Percentiles rank a stretch among this genome's conserved stretches.
These are phyloP conservation scores for Ogataea nakhonphanomensis DNA, from an alignment of 805 yeast species.

Conservation along the genomic window DNA sequence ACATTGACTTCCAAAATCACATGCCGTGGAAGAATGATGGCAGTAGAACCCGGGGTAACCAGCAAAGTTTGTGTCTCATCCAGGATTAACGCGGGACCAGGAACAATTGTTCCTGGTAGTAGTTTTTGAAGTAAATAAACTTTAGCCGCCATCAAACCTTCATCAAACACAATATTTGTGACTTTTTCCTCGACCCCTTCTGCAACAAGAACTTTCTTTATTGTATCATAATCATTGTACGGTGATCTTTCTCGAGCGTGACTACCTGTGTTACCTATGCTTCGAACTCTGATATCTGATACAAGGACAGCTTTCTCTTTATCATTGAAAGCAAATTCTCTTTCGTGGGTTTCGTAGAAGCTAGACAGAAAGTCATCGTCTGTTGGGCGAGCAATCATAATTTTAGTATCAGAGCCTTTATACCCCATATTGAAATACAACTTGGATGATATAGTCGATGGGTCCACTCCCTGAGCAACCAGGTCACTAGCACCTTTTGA, in stretches of 20 bases:
- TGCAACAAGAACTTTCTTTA: conserved; percentile 65
- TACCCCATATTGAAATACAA: conserved; percentile 69
- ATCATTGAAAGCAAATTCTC: conserved; percentile 65
- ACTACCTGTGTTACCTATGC: conserved; percentile 1
- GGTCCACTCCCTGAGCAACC: conserved; percentile 13
- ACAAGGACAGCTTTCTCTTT: conserved; percentile 52
- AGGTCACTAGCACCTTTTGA: conserved; percentile 23
- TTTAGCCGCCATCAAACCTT: conserved; percentile 23
- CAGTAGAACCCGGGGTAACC: conserved; percentile 33
- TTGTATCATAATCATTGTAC: conserved; percentile 9
- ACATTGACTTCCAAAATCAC: conserved; percentile 27
- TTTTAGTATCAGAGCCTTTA: conserved; percentile 74
- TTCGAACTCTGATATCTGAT: conserved; percentile 47
- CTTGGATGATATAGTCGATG: conserved; percentile 3
- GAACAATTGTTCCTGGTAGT: conserved; percentile 44
- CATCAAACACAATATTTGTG: conserved; percentile 37
- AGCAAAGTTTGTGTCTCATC: conserved; percentile 37
- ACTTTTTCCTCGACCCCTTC: conserved; percentile 49
- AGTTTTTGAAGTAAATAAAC: conserved; percentile 50
- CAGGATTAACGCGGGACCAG: conserved; percentile 44
- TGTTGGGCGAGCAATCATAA: conserved; percentile 48
- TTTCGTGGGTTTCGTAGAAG: conserved; percentile 50
- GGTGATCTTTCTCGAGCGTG: conserved; percentile 14
- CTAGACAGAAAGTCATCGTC: conserved; percentile 35
- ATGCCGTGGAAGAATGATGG: conserved; percentile 35